Evolutionary conservation across 2,329 filamentous ascomycete species (phyloP).

Genomic region (Cladosporium austrohemisphaericum): DNA sequence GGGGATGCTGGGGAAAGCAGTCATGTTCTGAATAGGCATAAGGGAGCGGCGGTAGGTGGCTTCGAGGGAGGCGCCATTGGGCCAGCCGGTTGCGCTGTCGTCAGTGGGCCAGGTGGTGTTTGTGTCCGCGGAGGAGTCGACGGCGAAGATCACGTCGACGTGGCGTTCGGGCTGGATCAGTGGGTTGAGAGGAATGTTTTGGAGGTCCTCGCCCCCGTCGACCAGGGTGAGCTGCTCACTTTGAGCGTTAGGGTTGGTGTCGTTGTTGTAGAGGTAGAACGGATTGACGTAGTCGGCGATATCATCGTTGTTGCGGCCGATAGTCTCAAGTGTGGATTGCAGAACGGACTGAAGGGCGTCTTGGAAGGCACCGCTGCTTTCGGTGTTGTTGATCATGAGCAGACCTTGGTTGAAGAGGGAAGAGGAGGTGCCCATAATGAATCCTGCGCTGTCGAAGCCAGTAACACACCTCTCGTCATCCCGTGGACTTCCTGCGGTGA

Average conservation of each 20-base stretch:
- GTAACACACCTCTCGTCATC: conserved; percentile 60
- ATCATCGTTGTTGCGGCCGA: conserved; percentile 63
- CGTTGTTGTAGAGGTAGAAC: conserved; percentile 63
- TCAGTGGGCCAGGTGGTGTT: conserved; percentile 30
- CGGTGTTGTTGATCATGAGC: conserved; percentile 55
- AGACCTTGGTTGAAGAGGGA: conserved; percentile 80
- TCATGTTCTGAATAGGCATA: conserved; percentile 60
- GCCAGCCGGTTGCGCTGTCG: conserved; percentile 56
- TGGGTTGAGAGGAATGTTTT: conserved; percentile 76
- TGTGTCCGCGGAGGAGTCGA: conserved; percentile 75
- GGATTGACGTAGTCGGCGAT: conserved; percentile 79
- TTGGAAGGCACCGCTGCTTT: conserved; percentile 37
- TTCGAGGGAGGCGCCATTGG: conserved; percentile 71
- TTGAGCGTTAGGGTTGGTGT: conserved; percentile 55
- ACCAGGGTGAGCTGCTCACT: conserved; percentile 62
- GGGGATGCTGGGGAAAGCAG: conserved; percentile 68
- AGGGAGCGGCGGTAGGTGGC: conserved; percentile 68
- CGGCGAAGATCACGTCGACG: conserved; percentile 74
- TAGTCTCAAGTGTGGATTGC: conserved; percentile 46
- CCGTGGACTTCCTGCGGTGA: conserved; percentile 59
- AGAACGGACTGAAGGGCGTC: conserved; percentile 52
- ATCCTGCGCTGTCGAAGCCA: conserved; percentile 80
- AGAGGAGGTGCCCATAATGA: conserved; percentile 79
- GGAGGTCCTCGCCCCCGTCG: conserved; percentile 71
- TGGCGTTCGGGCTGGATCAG: conserved; percentile 68